Evolutionary conservation across 2,329 filamentous ascomycete genomes (phyloP), one percentile per base, ranked within the genome.

Genomic region (Colletotrichum tamarilloi): DNA sequence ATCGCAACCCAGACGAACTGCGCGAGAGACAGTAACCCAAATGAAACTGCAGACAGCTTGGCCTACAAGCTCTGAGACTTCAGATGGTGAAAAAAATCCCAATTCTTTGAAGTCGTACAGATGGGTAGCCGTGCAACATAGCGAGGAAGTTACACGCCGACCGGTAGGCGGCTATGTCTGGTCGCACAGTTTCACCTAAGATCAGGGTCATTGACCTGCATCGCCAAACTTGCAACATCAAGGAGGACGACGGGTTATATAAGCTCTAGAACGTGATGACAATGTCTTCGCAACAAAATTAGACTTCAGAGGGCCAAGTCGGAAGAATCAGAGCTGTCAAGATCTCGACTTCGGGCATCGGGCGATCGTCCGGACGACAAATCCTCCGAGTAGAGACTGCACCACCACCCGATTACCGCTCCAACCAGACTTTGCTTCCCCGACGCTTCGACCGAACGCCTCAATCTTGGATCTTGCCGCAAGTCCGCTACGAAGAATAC

Each of bases 321-420:
- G 4, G 35, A n/a, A 22, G 42, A 19, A 26, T 4, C 28, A 12
- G 2, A 46, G 8, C 28, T 35, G n/a, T 26, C 22, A 30, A 55
- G 22, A 32, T 19, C 30, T 59, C 32, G 28, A 63, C 32, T 52
- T 53, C 71, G 71, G 71, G 71, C 60, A 57, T 73, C 71, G 71
- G 71, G 42, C 3, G 35, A 71, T 71, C 62, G 46, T 22, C 28
- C 71, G 71, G 71, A 38, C 59, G 67, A 26, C 3, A 71, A 16
- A 62, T 19, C 16, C 42, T 49, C 70, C 70, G 60, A 26, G 14
- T 22, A 5, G 14, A 42, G 42, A 30, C 30, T 26, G 64, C 32
- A 24, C 32, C 59, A 73, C 32, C 49, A 53, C 56, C 46, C 35
- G 35, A 52, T 35, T 55, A 14, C 49, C 60, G 60, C 32, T 56